Percentiles rank a stretch among this genome's conserved stretches.
Conservation (phyloP, 371 early-diverging fungal species). For the Mortierella sp. region DNA sequence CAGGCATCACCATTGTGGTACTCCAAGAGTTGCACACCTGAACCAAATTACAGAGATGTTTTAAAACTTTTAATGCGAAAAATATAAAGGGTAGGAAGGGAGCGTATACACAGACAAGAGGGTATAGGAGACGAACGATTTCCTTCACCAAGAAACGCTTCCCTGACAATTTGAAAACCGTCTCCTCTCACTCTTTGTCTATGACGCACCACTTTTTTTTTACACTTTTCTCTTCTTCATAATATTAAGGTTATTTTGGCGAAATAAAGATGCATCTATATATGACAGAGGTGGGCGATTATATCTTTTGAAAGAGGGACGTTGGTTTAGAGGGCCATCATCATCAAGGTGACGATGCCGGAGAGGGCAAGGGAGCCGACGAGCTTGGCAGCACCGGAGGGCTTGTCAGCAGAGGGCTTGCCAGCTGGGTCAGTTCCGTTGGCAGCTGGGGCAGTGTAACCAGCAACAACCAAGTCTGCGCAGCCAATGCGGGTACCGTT, state of each 20-base stretch:
- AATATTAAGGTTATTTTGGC: constrained; percentile 8
- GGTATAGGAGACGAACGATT: background rate
- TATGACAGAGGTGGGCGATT: background rate
- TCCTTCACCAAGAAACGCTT: constrained; percentile 26
- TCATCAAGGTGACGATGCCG: constrained; percentile 44
- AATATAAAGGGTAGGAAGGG: background rate
- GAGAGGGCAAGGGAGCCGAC: constrained; percentile 44
- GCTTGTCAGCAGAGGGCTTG: background rate
- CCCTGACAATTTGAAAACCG: background rate
- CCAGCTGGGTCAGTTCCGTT: background rate
- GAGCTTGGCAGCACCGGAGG: constrained; percentile 44
- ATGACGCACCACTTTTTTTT: too few species aligned
- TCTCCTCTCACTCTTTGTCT: background rate
- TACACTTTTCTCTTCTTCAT: background rate
- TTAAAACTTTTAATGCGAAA: background rate
- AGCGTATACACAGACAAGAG: background rate
- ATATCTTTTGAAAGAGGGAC: background rate
- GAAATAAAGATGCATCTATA: background rate
- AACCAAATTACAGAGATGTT: background rate
- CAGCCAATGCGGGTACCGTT: constrained; percentile 63
- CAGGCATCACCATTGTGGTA: constrained; percentile 27
- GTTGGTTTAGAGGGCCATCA: constrained; percentile 45
- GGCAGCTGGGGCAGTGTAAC: constrained; percentile 19
- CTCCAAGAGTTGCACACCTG: constrained; percentile 14
- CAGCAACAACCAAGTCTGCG: constrained; percentile 57